phyloP scores from a whole-genome alignment of 106 monocot genomes.

The Acorus calamus region DNA sequence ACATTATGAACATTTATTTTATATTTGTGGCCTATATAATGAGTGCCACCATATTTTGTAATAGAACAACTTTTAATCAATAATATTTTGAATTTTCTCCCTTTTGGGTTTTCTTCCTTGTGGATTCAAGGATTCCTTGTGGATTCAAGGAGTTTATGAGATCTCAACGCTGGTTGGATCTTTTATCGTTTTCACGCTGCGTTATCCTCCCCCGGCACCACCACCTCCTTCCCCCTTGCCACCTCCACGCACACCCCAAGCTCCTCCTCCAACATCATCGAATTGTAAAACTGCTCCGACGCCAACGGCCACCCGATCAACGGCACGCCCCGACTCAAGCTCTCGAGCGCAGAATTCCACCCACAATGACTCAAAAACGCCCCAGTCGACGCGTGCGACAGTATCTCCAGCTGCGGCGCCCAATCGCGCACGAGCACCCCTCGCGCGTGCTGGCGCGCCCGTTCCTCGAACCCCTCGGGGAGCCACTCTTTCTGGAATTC shows the following conservation, averaged over 20 bases:
- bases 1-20: no score
- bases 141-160: no score
- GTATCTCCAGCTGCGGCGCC: conserved; percentile 31
- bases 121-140: no score
- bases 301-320: conserved; percentile 21
- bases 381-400: conserved; percentile 11
- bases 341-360: conserved; percentile 36
- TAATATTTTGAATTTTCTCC: no score
- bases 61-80: no score
- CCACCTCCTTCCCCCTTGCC: conserved; percentile 1
- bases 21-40: no score
- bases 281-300: conserved; percentile 20
- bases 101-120: no score
- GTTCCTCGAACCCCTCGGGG: conserved; percentile 17
- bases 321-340: conserved; percentile 10
- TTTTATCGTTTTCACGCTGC: no score
- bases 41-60: no score
- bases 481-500: conserved; percentile 28
- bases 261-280: conserved; percentile 17
- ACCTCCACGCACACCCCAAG: conserved; percentile 18
- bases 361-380: conserved; percentile 42
- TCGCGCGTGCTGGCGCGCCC: not conserved
- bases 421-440: conserved; percentile 10
- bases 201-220: not conserved
- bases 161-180: no score